A percentile compares a stretch with the other conserved stretches of the same genome.
phyloP scores from a whole-genome alignment of 2,329 filamentous ascomycete species.

The Fusarium mangiferae region DNA sequence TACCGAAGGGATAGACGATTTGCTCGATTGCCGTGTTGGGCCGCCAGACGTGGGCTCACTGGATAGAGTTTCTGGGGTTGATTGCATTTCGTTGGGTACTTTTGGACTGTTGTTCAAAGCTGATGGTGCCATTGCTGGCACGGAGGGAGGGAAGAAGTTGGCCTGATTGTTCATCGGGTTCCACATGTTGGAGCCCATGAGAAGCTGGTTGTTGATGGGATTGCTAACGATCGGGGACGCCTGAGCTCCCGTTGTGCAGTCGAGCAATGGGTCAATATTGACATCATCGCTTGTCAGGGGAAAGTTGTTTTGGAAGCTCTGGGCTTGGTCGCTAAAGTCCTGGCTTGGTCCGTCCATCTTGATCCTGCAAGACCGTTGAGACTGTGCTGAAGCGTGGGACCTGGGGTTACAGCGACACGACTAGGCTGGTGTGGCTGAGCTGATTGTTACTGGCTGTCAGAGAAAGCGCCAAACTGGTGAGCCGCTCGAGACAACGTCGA shows the following conservation, averaged over 20 bases:
- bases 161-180: constrained; percentile 6
- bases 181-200: constrained; percentile 17
- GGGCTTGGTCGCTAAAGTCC: not conserved
- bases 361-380: not conserved
- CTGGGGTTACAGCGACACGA: not conserved
- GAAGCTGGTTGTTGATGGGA: constrained; percentile 1
- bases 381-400: not conserved
- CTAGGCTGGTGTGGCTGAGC: not conserved
- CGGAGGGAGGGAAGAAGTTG: not conserved
- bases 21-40: constrained; percentile 33
- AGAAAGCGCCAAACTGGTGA: not conserved
- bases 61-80: constrained; percentile 7
- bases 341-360: constrained; percentile 20
- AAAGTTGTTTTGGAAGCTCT: not conserved
- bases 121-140: not conserved
- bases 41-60: constrained; percentile 1
- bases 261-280: constrained; percentile 35
- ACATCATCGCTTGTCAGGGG: not conserved
- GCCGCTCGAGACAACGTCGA: not conserved
- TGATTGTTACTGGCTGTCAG: not conserved
- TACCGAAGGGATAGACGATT: constrained; percentile 26
- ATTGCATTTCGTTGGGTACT: constrained; percentile 5
- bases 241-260: not conserved
- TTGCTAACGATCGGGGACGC: not conserved
- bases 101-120: constrained; percentile 8